Conservation (phyloP, 768 basidiomycete species). For the Krasilnikovozyma curviuscula region DNA sequence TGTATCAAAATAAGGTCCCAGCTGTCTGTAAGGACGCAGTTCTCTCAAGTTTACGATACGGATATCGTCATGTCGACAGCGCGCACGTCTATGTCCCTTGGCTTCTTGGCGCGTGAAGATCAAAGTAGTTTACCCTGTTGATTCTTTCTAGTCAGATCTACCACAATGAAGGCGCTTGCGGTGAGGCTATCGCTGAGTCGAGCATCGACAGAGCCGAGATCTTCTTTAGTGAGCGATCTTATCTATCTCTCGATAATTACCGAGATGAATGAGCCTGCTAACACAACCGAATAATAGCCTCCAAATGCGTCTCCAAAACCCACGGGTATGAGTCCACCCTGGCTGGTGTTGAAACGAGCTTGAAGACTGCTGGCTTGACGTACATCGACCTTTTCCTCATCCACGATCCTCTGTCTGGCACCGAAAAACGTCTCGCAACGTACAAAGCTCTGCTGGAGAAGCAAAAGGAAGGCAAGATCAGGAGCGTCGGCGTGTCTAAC, state of each 20-base stretch:
- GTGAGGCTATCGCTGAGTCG: background rate
- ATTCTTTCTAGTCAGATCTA: background rate
- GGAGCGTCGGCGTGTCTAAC: constrained; percentile 6
- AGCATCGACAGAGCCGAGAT: constrained; percentile 5
- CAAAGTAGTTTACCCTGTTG: background rate
- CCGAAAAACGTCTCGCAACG: constrained; percentile 1
- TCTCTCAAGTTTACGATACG: constrained; percentile 3
- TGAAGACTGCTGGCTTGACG: background rate
- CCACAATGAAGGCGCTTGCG: background rate
- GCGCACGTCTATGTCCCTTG: background rate
- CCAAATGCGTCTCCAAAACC: constrained; percentile 2
- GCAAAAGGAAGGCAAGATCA: constrained; percentile 6
- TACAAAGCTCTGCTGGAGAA: constrained; percentile 5
- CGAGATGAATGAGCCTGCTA: too few relatives aligned
- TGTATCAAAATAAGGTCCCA: constrained; percentile 2
- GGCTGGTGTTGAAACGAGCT: background rate
- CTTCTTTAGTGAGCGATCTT: constrained; percentile 4
- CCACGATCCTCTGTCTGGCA: constrained; percentile 8
- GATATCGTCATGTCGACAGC: background rate
- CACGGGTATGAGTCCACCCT: constrained; percentile 9
- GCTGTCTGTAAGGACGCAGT: background rate
- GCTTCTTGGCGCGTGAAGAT: background rate
- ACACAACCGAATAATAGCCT: too few relatives aligned
- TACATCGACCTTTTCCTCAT: constrained; percentile 11
- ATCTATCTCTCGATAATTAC: background rate